Evolutionary conservation across 78 protist genomes (phyloP), one percentile per base, ranked within the genome.

Genomic region (Dictyostelium firmibasis): DNA sequence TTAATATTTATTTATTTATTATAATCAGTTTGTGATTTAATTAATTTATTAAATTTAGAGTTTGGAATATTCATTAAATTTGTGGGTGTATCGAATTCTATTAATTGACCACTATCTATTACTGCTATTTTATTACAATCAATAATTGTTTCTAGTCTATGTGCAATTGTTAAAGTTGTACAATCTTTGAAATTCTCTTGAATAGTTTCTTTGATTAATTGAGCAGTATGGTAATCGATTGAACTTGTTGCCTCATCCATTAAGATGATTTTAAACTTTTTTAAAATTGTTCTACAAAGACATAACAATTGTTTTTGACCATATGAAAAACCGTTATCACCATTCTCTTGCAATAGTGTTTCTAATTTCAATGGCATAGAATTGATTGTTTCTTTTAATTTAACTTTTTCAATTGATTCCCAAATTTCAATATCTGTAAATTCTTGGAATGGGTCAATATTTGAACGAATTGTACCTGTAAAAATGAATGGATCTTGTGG

Each of bases 271-370:
- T 92, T 96, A 1, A 98, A 25, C 10, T 78, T 78, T 20, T 97
- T 81, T 35, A 98, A 94, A 10, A 99, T 50, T 3, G 99, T 99
- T 10, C 99, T 96, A 0, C 93, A 96, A 23, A 98, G 62, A 94
- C 99, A 99, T 4, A 99, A 23, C 13, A 99, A 98, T 96, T 99
- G 99, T 1, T 98, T 96, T 85, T 98, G 98, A 20, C 99, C 99
- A 43, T 78, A 82, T 11, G 92, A 84, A 27, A 93, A 77, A 20
- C 96, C 96, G 27, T 67, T 29, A 16, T 89, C 97, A 29, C 99
- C 99, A n/a, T 47, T 79, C 38, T 86, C 84, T 1, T 53, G 35
- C 62, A 94, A 23, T 16, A 8, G 8, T 1, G 93, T 60, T 1
- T 25, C 31, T 8, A 97, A 88, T 25, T 82, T 84, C 1, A 36